These are phyloP conservation scores for Asterella californica DNA, from an alignment of 225 moss, liverwort and hornwort species.

Conservation along the genomic window DNA sequence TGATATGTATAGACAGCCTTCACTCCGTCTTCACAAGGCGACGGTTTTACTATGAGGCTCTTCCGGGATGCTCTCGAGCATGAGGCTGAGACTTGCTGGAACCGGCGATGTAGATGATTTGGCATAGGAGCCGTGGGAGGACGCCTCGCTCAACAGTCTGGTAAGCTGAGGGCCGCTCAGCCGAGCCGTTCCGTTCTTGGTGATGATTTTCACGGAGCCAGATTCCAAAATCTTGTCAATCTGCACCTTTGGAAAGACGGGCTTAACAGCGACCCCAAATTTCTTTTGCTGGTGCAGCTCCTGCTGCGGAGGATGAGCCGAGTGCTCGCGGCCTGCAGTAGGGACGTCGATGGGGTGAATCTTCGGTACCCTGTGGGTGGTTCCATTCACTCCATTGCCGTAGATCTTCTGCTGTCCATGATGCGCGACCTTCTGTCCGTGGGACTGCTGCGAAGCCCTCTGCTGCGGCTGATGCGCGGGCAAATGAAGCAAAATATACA, in stretches of 20 bases:
- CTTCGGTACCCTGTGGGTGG: neutral
- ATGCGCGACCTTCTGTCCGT: neutral
- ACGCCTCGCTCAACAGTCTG: neutral
- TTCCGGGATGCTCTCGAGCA: conserved; percentile 23
- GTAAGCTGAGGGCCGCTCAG: conserved; percentile 10
- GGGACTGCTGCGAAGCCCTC: neutral
- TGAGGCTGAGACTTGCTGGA: neutral
- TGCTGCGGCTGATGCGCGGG: conserved; percentile 8
- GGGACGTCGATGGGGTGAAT: conserved; percentile 1
- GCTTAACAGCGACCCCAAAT: neutral
- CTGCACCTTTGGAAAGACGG: neutral
- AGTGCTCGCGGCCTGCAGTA: neutral
- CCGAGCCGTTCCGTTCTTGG: conserved; percentile 1
- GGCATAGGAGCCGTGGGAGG: neutral
- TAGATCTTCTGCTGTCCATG: neutral
- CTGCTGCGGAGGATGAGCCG: neutral
- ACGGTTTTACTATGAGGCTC: neutral
- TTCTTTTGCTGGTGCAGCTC: too few relatives aligned
- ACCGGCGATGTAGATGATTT: neutral
- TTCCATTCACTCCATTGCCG: neutral
- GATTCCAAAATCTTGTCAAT: neutral
- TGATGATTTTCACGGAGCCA: conserved; percentile 5
- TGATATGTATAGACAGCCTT: neutral
- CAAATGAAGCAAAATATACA: conserved; percentile 6
- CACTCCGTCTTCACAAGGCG: neutral